Base-by-base conservation (phyloP, 192 early-diverging fungal species). In the Coemansia interrupta region DNA sequence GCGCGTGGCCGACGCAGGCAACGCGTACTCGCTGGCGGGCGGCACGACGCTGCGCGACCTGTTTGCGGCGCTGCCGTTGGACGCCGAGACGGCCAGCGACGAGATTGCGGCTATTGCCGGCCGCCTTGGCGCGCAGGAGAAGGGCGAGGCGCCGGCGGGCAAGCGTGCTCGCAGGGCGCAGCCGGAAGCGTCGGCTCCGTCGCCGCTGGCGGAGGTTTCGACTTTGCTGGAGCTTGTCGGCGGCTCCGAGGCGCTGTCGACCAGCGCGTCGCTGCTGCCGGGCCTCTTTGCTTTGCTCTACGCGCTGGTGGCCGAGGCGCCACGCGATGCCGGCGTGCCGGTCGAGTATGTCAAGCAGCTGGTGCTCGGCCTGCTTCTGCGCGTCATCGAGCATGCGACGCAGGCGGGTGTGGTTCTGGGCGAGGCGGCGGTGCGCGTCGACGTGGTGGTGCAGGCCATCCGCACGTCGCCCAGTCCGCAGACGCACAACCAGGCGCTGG, bases 301-400 rank as follows among this genome's bases (percentile, higher is more conserved):
- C 0, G 81, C 70, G 15, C 73, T 95, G 45, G 69, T 89, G 45
- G 80, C 83, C 36, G 70, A 77, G 19, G 73, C 76, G 13, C 58
- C 77, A 15, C 63, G 65, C 23, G 72, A 72, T 3, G 43, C 41
- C 75, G 11, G 81, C 8, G 79, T 85, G 1, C 83, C 87, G 24
- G 60, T 90, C 40, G 94, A 96, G 58, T 95, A 96, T 71, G 72
- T 89, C 36, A 90, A 90, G 73, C 94, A 98, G 75, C 72, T 95
- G 24, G 79, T 90, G 44, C 85, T 98, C 24, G 82, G 83, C 3
- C 80, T 86, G 40, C 64, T 89, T 54, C 83, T 83, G 2, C 72
- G 75, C 12, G 78, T 86, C 43, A 64, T 87, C 24, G 80, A 84
- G 11, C 53, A 56, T 15, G 65, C 69, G 1, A 63, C 51, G 45